Conservation (phyloP, 1,284 basidiomycete genomes). For the Fomitopsis palustris region DNA sequence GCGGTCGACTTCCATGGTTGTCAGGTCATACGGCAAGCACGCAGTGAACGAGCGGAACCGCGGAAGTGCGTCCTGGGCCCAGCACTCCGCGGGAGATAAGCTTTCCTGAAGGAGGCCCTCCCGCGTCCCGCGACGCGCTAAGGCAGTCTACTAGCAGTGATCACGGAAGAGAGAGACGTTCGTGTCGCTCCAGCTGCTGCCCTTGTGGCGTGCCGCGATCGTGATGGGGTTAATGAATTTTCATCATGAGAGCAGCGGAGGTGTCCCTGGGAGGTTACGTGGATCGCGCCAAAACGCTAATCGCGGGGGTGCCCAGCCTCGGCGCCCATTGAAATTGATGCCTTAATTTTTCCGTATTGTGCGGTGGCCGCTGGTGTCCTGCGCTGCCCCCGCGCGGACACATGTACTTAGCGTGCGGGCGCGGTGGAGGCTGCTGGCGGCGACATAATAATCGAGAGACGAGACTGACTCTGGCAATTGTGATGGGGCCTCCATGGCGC, state of each 20-base stretch:
- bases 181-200: neutral
- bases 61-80: neutral
- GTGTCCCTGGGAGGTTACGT: neutral
- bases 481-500: neutral
- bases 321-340: neutral
- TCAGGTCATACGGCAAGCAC: neutral
- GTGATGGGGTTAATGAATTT: neutral
- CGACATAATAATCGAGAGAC: no score
- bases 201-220: neutral
- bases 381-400: no score
- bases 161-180: no score
- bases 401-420: no score
- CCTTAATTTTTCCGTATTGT: neutral
- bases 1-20: neutral
- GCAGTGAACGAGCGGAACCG: neutral
- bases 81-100: no score
- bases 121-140: no score
- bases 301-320: neutral
- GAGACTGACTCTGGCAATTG: no score
- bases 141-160: no score
- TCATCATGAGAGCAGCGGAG: neutral
- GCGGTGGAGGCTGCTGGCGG: no score
- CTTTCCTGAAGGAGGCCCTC: no score
- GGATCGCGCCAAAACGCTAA: neutral
- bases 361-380: neutral